Evolutionary conservation across 2,329 filamentous ascomycete genomes (phyloP).

Genomic region (Rutstroemia sp.): DNA sequence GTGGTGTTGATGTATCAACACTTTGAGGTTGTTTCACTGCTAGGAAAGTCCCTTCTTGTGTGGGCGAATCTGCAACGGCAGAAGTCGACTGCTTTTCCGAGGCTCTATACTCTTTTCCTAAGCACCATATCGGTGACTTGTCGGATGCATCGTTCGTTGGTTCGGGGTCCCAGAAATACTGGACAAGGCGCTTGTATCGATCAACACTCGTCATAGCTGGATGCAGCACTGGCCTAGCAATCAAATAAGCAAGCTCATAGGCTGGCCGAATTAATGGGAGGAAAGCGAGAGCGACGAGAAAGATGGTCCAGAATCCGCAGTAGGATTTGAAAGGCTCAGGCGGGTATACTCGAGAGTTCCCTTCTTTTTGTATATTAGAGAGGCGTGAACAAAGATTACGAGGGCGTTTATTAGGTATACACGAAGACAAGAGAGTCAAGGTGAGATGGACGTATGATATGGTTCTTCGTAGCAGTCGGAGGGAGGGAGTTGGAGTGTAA

Average conservation of each 20-base stretch:
- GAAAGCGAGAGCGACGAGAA: neutral
- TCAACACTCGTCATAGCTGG: conserved; percentile 56
- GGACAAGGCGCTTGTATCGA: conserved; percentile 74
- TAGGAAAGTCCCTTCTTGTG: conserved; percentile 10
- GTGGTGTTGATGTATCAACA: conserved; percentile 22
- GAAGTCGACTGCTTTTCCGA: conserved; percentile 10
- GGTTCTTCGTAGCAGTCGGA: too few relatives aligned
- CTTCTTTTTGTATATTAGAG: too few relatives aligned
- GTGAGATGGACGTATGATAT: too few relatives aligned
- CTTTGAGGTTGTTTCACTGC: conserved; percentile 4
- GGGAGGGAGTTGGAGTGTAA: too few relatives aligned
- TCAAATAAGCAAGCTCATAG: conserved; percentile 1
- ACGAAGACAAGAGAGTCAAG: too few relatives aligned
- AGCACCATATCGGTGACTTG: conserved; percentile 74
- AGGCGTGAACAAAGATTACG: too few relatives aligned
- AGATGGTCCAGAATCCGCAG: neutral
- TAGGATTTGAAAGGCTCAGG: neutral
- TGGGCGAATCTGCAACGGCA: conserved; percentile 10
- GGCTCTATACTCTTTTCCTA: conserved; percentile 52
- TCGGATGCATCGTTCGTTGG: conserved; percentile 68
- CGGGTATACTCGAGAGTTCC: too few relatives aligned
- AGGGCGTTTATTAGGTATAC: too few relatives aligned
- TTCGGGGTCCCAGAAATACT: conserved; percentile 88
- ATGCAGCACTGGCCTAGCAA: neutral
- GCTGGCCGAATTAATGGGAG: neutral